Conservation (phyloP, 2,329 filamentous ascomycete genomes). For the Sclerotinia nivalis region DNA sequence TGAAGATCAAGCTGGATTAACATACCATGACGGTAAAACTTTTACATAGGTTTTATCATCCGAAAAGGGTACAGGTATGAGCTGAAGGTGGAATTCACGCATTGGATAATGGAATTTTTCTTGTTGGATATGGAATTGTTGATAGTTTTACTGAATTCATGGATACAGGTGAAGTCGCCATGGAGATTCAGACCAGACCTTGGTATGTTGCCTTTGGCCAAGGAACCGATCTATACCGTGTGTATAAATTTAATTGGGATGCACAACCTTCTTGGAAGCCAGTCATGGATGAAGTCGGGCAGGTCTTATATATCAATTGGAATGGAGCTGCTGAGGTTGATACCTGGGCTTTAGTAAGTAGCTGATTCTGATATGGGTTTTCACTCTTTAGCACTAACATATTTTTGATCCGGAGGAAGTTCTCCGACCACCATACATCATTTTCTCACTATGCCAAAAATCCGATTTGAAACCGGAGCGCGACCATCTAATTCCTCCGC, state of each 20-base stretch:
- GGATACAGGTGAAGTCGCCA: constrained; percentile 44
- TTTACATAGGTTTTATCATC: constrained; percentile 45
- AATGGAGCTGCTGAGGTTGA: constrained; percentile 42
- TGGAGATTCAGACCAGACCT: constrained; percentile 47
- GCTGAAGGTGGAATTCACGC: constrained; percentile 50
- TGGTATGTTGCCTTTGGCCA: constrained; percentile 34
- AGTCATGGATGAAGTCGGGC: constrained; percentile 30
- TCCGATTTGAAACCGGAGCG: neutral
- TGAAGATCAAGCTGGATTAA: constrained; percentile 46
- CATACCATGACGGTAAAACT: constrained; percentile 47
- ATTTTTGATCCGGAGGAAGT: neutral
- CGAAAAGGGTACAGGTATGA: constrained; percentile 43
- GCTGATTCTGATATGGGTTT: neutral
- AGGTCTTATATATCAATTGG: constrained; percentile 40
- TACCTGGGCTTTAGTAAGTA: constrained; percentile 29
- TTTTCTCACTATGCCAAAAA: neutral
- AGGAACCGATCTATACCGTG: constrained; percentile 34
- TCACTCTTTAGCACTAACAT: neutral
- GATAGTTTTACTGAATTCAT: constrained; percentile 52
- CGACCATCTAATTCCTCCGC: constrained; percentile 4
- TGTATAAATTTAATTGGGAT: constrained; percentile 37
- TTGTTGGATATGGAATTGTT: constrained; percentile 53
- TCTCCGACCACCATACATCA: neutral
- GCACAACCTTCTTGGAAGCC: constrained; percentile 37
- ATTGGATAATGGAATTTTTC: constrained; percentile 48